Conservation (phyloP, 2,329 filamentous ascomycete genomes). For the Cercospora zeae-maydis region DNA sequence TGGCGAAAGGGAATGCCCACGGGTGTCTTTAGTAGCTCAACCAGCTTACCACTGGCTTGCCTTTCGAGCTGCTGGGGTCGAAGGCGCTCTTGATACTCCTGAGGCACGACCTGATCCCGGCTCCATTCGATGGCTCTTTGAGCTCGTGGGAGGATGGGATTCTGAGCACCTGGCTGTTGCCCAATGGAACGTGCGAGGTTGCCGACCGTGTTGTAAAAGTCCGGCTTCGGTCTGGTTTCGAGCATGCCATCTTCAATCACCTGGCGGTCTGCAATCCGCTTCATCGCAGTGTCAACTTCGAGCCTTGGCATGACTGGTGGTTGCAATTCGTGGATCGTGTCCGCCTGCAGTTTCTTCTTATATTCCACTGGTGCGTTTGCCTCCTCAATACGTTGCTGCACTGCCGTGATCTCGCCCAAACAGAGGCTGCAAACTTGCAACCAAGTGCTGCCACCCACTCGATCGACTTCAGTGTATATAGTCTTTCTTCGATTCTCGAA, state of each 20-base stretch:
- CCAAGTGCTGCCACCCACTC: constrained; percentile 73
- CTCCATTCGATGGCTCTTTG: constrained; percentile 35
- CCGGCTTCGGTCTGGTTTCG: constrained; percentile 20
- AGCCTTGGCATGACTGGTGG: constrained; percentile 30
- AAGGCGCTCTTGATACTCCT: constrained; percentile 51
- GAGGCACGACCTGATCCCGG: constrained; percentile 18
- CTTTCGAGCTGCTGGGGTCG: constrained; percentile 50
- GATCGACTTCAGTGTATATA: constrained; percentile 84
- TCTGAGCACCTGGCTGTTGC: constrained; percentile 43
- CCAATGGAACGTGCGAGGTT: constrained; percentile 48
- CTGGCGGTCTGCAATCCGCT: constrained; percentile 30
- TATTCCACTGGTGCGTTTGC: constrained; percentile 26
- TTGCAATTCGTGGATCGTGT: constrained; percentile 19
- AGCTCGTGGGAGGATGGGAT: constrained; percentile 38
- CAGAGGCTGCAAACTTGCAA: constrained; percentile 70
- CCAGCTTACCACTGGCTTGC: constrained; percentile 43
- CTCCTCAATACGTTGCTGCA: constrained; percentile 64
- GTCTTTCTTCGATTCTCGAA: constrained; percentile 72
- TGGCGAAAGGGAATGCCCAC: constrained; percentile 68
- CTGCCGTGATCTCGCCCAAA: constrained; percentile 63
- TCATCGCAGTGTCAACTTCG: constrained; percentile 20
- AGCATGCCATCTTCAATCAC: constrained; percentile 28
- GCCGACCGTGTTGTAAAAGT: constrained; percentile 39
- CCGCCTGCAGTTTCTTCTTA: constrained; percentile 21
- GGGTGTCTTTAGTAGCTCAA: constrained; percentile 48